Percentiles rank a stretch among this genome's conserved stretches.
These are phyloP conservation scores for Thelephora terrestris DNA, from an alignment of 1,284 basidiomycete species.

Conservation along the genomic window DNA sequence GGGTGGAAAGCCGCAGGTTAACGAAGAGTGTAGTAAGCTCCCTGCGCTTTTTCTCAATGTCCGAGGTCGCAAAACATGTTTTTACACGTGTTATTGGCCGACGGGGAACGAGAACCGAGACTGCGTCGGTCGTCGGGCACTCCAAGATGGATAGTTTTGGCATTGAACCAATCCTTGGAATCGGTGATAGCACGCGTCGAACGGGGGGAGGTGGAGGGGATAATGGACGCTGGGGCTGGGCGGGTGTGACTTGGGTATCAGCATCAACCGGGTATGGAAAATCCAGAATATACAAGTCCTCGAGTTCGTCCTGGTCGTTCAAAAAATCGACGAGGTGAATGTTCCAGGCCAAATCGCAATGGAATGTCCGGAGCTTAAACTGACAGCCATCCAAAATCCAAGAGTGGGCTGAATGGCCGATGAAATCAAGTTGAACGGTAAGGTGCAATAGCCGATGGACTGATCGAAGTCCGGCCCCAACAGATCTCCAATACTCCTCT, in stretches of 20 bases:
- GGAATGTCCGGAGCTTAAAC: conserved; percentile 47
- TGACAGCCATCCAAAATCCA: conserved; percentile 41
- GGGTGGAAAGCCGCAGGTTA: conserved; percentile 32
- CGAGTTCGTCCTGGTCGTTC: conserved; percentile 36
- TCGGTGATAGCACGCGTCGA: no score
- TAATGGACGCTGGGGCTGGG: conserved; percentile 7
- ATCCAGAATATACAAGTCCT: conserved; percentile 50
- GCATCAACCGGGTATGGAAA: conserved; percentile 26
- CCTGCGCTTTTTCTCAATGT: conserved; percentile 33
- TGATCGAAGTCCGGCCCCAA: conserved; percentile 37
- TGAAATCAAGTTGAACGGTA: conserved; percentile 36
- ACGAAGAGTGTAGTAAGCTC: conserved; percentile 40
- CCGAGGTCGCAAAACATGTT: conserved; percentile 54
- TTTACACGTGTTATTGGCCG: conserved; percentile 51
- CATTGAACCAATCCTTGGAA: conserved; percentile 24
- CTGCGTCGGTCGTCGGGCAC: conserved; percentile 58
- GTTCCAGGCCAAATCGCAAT: conserved; percentile 60
- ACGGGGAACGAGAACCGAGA: conserved; percentile 39
- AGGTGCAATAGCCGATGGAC: conserved; percentile 39
- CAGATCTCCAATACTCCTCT: conserved; percentile 37
- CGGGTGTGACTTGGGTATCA: conserved; percentile 10
- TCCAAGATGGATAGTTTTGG: conserved; percentile 42
- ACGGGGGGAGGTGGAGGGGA: conserved; percentile 15
- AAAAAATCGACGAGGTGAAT: conserved; percentile 42
- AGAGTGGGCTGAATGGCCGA: conserved; percentile 30